Base-by-base conservation (phyloP, 495 filamentous ascomycete genomes). In the Apodospora peruviana region DNA sequence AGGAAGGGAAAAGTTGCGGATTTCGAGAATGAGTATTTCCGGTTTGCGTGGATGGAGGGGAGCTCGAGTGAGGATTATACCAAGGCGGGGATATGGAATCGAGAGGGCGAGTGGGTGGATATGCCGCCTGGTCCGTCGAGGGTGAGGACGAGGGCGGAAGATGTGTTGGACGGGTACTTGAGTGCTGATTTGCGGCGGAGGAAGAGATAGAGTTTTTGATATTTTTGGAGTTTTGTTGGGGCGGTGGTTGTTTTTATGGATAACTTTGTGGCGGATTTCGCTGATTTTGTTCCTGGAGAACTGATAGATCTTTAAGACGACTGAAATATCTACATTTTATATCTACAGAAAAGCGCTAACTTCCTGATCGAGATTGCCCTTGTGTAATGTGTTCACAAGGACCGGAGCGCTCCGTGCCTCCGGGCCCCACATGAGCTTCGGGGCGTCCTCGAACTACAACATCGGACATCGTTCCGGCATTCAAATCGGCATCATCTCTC, bases 21-120 rank as follows among this genome's bases (percentile, higher is more conserved):
- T 60, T 78, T 59, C 59, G 78, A 90, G 57, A 81, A 64, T 58
- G 80, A 91, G 58, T 96, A 93, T 61, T 95, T 95, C 67, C 73
- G 90, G 5, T 95, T 96, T 69, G 86, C 78, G 5, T 91, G 83
- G 61, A 80, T 94, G 74, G 69, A 74, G 43, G 88, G 89, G 0
- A 83, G 81, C 34, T 60, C 72, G 16, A 76, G 75, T 40, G 85
- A 77, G 18, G 85, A 86, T 57, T 98, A 91, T 60, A 88, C 89
- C 4, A 84, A 80, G 54, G 86, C 91, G 1, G 91, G 90, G 1
- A 79, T 80, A 17, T 93, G 93, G 88, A 69, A 76, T 29, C 67
- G 51, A 8, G 74, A 86, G 52, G 83, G 86, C 24, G 63, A 68
- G n/a, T 95, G 90, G 90, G 70, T 73, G 18, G 62, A 75, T 14